Conservation (phyloP, 2,329 filamentous ascomycete genomes). For the Calycina herbarum region DNA sequence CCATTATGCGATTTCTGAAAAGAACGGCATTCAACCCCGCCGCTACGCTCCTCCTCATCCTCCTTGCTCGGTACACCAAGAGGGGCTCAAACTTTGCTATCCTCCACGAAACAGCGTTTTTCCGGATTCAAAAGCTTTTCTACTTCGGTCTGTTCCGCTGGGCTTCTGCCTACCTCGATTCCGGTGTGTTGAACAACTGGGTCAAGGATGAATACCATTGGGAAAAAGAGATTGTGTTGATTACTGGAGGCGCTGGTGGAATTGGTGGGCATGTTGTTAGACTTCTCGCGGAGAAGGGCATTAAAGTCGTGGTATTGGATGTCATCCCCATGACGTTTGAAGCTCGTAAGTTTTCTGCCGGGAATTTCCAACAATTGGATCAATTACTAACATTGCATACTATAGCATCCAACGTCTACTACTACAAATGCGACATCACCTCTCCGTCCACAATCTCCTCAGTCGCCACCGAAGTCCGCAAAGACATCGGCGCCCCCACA, state of each 20-base stretch:
- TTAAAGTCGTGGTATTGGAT: slow-evolving; percentile 73
- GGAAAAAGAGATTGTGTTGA: slow-evolving; percentile 65
- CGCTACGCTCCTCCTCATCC: slow-evolving; percentile 62
- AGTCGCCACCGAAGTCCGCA: slow-evolving; percentile 53
- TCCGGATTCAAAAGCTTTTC: slow-evolving; percentile 54
- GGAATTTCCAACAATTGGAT: slow-evolving; percentile 49
- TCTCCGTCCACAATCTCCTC: slow-evolving; percentile 53
- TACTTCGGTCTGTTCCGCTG: slow-evolving; percentile 51
- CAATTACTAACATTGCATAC: slow-evolving; percentile 39
- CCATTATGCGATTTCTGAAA: slow-evolving; percentile 56
- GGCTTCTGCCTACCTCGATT: slow-evolving; percentile 53
- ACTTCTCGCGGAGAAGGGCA: slow-evolving; percentile 60
- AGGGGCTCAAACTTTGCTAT: slow-evolving; percentile 56
- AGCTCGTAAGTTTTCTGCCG: slow-evolving; percentile 37
- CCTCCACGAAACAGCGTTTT: slow-evolving; percentile 52
- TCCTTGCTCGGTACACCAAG: slow-evolving; percentile 64
- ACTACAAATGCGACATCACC: slow-evolving; percentile 70
- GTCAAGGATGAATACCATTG: slow-evolving; percentile 58
- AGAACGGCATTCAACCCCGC: slow-evolving; percentile 64
- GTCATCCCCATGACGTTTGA: slow-evolving; percentile 66
- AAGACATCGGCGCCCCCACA: slow-evolving; percentile 61
- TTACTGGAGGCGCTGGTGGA: slow-evolving; percentile 73
- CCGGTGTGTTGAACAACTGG: slow-evolving; percentile 51
- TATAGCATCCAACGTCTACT: slow-evolving; percentile 51
- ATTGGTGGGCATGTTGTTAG: slow-evolving; percentile 68